Evolutionary conservation across 2,329 filamentous ascomycete genomes (phyloP).

Genomic region (Calonectria leucothoes): DNA sequence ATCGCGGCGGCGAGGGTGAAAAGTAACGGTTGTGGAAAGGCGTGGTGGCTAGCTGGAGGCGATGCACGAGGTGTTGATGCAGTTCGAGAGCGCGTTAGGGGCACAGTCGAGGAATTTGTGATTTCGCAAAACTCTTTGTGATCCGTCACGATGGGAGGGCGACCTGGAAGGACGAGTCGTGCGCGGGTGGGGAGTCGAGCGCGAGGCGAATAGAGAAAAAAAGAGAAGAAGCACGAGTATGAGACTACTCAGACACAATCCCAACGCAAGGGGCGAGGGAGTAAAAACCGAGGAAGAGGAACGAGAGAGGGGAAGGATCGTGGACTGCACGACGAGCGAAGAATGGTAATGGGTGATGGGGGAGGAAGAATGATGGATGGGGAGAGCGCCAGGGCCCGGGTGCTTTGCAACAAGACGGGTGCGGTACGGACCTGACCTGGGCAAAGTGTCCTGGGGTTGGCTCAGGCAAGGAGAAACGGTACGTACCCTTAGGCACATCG

Average conservation of each 20-base stretch:
- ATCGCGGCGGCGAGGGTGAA: conserved; percentile 29
- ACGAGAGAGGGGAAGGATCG: conserved; percentile 43
- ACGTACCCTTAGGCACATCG: conserved; percentile 42
- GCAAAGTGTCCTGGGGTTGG: conserved; percentile 39
- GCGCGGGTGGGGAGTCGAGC: conserved; percentile 36
- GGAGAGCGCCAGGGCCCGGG: conserved; percentile 52
- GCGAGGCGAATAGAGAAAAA: conserved; percentile 20
- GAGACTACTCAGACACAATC: conserved; percentile 44
- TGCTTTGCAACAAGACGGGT: conserved; percentile 45
- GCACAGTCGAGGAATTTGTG: conserved; percentile 40
- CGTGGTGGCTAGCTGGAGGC: conserved; percentile 22
- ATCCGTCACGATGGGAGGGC: conserved; percentile 43
- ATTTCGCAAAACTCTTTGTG: conserved; percentile 47
- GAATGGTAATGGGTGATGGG: conserved; percentile 47
- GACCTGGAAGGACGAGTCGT: conserved; percentile 39
- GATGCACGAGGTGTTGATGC: conserved; percentile 29
- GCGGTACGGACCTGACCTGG: conserved; percentile 43
- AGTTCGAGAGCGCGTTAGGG: conserved; percentile 36
- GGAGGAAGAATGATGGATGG: conserved; percentile 47
- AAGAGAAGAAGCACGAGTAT: conserved; percentile 27
- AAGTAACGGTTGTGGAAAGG: conserved; percentile 20
- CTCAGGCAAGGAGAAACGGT: conserved; percentile 38
- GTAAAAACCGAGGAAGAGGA: conserved; percentile 29
- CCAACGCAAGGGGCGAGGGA: conserved; percentile 29
- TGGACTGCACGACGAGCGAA: conserved; percentile 48